Base-by-base conservation (phyloP, 352 stramenopile species). In the Globisporangium echinulatum region DNA sequence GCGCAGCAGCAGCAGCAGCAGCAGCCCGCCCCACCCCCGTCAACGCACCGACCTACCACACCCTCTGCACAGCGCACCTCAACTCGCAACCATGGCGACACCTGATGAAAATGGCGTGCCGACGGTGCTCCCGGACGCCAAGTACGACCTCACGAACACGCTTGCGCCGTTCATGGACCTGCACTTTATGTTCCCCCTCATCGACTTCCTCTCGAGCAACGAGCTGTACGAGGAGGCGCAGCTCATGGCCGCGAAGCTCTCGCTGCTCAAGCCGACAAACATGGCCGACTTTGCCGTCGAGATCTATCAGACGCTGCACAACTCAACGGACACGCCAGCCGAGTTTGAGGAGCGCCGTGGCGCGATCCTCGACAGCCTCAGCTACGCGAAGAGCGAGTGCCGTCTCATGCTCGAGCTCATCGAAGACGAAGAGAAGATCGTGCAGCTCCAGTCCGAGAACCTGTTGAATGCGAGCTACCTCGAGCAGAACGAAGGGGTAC, bases 221-320 rank as follows among this genome's bases (percentile, higher is more conserved):
- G 87, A 97, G 59, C 74, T 94, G 54, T 98, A 98, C 69, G 88
- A 97, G 66, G 92, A 98, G 51, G 72, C 82, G 33, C 73, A 96
- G 67, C 80, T 97, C 52, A 85, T 92, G 70, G 82, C 84, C 44
- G 93, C 94, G 59, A 96, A 97, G 61, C 73, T 98, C 49, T 80
- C 83, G 59, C 79, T 98, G 17, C 76, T 98, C 36, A 93, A 96
- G 69, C 91, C 91, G 25, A 98, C 94, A 8, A 96, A 98, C 73
- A 98, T 98, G 96, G 91, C 97, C 15, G 96, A 98, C 74, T 98
- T 98, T 62, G 96, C 94, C 19, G 94, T 98, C 59, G 96, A 98
- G 75, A 97, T 97, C 70, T 90, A 98, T 75, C 85, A 97, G 63
- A 92, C 82, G 64, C 68, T 98, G 38, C 82, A 98, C 71, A 78